Base-by-base conservation (phyloP, 192 early-diverging fungal species). In the Irineochytrium annulatum region DNA sequence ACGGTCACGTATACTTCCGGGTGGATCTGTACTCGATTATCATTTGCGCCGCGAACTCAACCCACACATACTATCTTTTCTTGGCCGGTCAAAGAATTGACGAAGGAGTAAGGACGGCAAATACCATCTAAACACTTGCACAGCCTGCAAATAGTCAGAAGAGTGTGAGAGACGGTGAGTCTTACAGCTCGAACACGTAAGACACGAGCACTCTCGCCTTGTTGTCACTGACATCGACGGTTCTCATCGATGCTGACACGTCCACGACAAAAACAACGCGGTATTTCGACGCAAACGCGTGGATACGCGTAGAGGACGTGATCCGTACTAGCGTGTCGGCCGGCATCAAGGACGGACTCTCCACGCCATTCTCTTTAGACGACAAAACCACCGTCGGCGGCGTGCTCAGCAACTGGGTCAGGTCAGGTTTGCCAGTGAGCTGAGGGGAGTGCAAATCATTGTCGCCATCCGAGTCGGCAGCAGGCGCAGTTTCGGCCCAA, bases 241-340 rank as follows among this genome's bases (percentile, higher is more conserved):
- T 59, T 16, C 84, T 75, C 65, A 91, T 79, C 45, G 82, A 86
- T 0, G 87, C 81, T 11, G 74, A 81, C 24, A 85, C 70, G 64
- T 91, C 89, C 35, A 91, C 70, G 46, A 89, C 68, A 59, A 89
- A 82, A 1, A 86, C 82, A 26, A 87, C 70, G 0, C 82, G 68
- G 54, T 89, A 80, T 62, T 84, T 70, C 22, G 71, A 62, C 32
- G 78, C 75, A 39, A 87, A 53, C 5, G 70, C 71, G 14, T 81
- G 70, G 27, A 91, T 80, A 8, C 77, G 69, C 0, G 89, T 87
- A n/a, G 83, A 70, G 1, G 89, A 87, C 6, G 83, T 87, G 14
- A 91, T 71, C 28, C 76, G 57, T 19, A 71, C 63, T 22, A 63
- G 3, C 6, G 59, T 45, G 16, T 26, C n/a, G 14, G 2, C 24